Percentiles rank a stretch among this genome's conserved stretches.
Conservation (phyloP, 805 yeast genomes). For the Ogataea saltuana region DNA sequence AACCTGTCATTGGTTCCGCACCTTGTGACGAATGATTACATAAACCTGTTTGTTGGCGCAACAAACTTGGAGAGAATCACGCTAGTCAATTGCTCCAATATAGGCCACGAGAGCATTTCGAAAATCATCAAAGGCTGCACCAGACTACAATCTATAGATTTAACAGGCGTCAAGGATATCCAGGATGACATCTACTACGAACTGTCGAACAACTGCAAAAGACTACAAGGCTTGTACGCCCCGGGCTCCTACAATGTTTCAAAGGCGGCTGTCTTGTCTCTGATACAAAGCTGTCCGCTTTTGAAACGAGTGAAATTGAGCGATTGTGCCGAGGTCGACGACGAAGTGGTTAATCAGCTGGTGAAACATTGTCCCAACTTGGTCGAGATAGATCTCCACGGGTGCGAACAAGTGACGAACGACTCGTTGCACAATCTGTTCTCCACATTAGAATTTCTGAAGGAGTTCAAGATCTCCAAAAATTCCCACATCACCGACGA, state of each 20-base stretch:
- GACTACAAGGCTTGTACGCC: slow-evolving; percentile 87
- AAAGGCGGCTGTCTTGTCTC: slow-evolving; percentile 57
- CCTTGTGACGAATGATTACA: slow-evolving; percentile 61
- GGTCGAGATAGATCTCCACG: slow-evolving; percentile 88
- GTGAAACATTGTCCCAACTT: slow-evolving; percentile 73
- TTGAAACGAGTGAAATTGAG: slow-evolving; percentile 82
- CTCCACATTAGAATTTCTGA: slow-evolving; percentile 61
- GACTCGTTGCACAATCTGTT: slow-evolving; percentile 58
- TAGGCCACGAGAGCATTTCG: slow-evolving; percentile 63
- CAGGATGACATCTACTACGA: slow-evolving; percentile 70
- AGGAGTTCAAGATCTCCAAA: slow-evolving; percentile 82
- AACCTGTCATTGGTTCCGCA: slow-evolving; percentile 76
- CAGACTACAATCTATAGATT: slow-evolving; percentile 79
- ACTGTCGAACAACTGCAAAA: slow-evolving; percentile 67
- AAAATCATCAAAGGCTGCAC: slow-evolving; percentile 63
- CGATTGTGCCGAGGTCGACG: slow-evolving; percentile 66
- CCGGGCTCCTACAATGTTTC: slow-evolving; percentile 78
- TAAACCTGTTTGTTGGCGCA: slow-evolving; percentile 65
- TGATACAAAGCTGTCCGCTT: slow-evolving; percentile 66
- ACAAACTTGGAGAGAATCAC: slow-evolving; percentile 82
- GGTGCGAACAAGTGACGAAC: slow-evolving; percentile 74
- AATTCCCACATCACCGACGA: slow-evolving; percentile 69
- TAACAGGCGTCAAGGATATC: slow-evolving; percentile 72
- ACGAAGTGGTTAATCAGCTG: slow-evolving; percentile 58
- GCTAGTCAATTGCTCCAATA: slow-evolving; percentile 70